Evolutionary conservation across 495 filamentous ascomycete genomes (phyloP), one percentile per base, ranked within the genome.

Genomic region (Annulohypoxylon stygium): DNA sequence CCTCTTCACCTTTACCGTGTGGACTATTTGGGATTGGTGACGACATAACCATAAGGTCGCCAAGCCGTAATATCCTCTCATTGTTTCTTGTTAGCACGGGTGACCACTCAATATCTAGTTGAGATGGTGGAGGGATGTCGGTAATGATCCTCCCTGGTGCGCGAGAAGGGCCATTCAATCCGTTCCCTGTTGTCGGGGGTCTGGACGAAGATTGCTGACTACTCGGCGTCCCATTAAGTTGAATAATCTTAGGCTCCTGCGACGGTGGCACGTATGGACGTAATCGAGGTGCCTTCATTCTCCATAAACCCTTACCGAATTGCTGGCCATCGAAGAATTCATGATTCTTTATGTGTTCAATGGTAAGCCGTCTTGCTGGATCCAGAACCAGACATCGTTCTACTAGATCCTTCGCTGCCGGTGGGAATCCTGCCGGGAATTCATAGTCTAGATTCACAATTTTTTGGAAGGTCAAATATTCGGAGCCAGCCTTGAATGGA

Each of bases 81-180:
- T 98, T 97, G 65, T 87, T 89, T 64, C 89, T 91, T 34, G 93
- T 97, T 61, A 99, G 82, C 2, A 99, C 97, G 8, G 97, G 97
- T 1, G 95, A 98, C 97, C 97, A 99, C 81, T 98, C 97, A 65
- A 99, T 97, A 80, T 99, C 97, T 14, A 99, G 85, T 79, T 99
- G 97, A 65, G 92, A 97, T 9, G 97, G 97, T 34, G 97, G 95
- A 1, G 97, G 94, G 26, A 99, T 85, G 78, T 99, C 97, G 1
- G 97, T 98, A 65, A 98, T 96, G 45, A 98, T 89, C 67, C 94
- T 87, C 10, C 94, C 90, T 20, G 93, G 90, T 58, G 60, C 73
- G 65, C 82, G 84, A 69, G 79, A 82, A 45, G 78, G 65, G n/a
- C 77, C 70, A 26, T 74, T 79, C 12, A 79, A 72, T 3, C 58